These are phyloP conservation scores for Botrytis galanthina DNA, from an alignment of 2,329 filamentous ascomycete genomes.

Conservation along the genomic window DNA sequence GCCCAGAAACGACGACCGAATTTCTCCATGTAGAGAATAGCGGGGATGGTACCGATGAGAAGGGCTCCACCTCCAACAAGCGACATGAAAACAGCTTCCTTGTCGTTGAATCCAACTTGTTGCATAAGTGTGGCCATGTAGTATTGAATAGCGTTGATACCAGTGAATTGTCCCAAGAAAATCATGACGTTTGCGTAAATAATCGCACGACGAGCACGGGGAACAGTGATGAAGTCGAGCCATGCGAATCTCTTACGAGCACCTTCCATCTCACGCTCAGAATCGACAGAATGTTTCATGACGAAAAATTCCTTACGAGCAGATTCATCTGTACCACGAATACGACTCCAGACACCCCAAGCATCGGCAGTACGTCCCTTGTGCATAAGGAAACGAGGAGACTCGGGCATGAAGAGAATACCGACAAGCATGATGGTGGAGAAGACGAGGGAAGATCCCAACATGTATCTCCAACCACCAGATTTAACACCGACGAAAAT, in stretches of 20 bases:
- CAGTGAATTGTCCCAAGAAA: constrained; percentile 67
- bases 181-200: constrained; percentile 70
- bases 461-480: constrained; percentile 72
- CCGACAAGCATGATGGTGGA: constrained; percentile 61
- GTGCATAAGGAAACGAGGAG: constrained; percentile 68
- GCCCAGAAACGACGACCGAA: constrained; percentile 75
- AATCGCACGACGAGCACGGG: constrained; percentile 63
- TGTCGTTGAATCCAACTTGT: constrained; percentile 63
- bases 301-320: constrained; percentile 68
- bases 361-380: constrained; percentile 58
- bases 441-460: constrained; percentile 70
- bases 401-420: constrained; percentile 71
- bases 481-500: constrained; percentile 64
- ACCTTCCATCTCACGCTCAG: constrained; percentile 46
- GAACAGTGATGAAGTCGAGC: constrained; percentile 72
- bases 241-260: constrained; percentile 58
- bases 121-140: constrained; percentile 68
- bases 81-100: constrained; percentile 69
- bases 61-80: constrained; percentile 68
- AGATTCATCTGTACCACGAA: constrained; percentile 60
- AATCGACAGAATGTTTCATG: constrained; percentile 62
- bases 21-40: constrained; percentile 68
- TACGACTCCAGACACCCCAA: constrained; percentile 70
- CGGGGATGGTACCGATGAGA: constrained; percentile 65
- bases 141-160: constrained; percentile 69